These are phyloP conservation scores for Coriolopsis trogii DNA, from an alignment of 1,284 basidiomycete genomes.

Conservation along the genomic window DNA sequence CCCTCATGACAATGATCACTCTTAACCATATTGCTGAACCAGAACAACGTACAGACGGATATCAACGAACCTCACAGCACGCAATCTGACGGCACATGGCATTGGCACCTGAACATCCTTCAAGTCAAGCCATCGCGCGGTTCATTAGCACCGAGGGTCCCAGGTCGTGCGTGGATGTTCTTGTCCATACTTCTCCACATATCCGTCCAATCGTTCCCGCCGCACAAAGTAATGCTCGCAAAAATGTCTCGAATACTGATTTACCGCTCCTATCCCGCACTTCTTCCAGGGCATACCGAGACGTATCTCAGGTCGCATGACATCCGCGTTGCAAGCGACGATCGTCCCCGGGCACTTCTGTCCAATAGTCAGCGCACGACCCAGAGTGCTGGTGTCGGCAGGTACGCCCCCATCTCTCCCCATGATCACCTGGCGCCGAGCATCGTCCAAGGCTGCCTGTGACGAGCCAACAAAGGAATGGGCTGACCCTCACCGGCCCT, in stretches of 20 bases:
- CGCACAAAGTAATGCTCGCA: background rate
- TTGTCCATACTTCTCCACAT: background rate
- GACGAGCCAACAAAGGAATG: slow-evolving; percentile 1
- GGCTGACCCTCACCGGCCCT: slow-evolving; percentile 14
- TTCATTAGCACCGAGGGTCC: slow-evolving; percentile 4
- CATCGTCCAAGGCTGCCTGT: slow-evolving; percentile 10
- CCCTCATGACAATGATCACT: no score
- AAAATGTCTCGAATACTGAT: slow-evolving; percentile 7
- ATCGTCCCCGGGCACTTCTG: slow-evolving; percentile 26
- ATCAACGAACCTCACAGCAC: background rate
- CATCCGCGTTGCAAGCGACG: slow-evolving; percentile 2
- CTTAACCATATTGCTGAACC: no score
- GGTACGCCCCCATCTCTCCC: slow-evolving; percentile 5
- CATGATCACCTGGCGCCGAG: slow-evolving; percentile 17
- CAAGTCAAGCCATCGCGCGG: background rate
- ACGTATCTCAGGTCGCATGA: slow-evolving; percentile 15
- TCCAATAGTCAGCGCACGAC: slow-evolving; percentile 15
- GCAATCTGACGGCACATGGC: no score
- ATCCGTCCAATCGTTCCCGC: slow-evolving; percentile 12
- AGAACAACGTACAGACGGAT: no score
- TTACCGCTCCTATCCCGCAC: slow-evolving; percentile 10
- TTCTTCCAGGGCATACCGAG: slow-evolving; percentile 5
- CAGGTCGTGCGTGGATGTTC: background rate
- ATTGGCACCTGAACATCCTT: background rate
- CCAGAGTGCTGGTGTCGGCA: slow-evolving; percentile 7